Percentiles rank a stretch among this genome's conserved stretches.
phyloP scores from a whole-genome alignment of 2,329 filamentous ascomycete genomes.

The Ophiosphaerella korrae region DNA sequence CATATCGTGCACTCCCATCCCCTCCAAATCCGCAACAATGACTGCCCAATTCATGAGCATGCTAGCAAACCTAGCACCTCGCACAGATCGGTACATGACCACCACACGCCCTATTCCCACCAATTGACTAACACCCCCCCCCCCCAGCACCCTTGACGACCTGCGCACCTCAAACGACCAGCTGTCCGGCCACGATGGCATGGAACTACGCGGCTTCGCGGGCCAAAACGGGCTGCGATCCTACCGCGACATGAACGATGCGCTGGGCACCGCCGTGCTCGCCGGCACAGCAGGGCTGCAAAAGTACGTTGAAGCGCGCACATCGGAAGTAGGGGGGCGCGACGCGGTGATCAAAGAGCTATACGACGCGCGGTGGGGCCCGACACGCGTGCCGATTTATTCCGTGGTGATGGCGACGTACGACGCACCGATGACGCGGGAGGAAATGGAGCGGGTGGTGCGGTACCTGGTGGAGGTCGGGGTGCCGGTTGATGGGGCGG shows the following conservation, averaged over 20 bases:
- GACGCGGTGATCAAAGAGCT: slow-evolving; percentile 12
- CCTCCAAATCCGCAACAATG: slow-evolving; percentile 2
- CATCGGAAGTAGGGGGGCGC: slow-evolving; percentile 1
- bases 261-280: slow-evolving; percentile 13
- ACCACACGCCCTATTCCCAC: not conserved
- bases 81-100: slow-evolving; percentile 10
- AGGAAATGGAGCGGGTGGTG: slow-evolving; percentile 7
- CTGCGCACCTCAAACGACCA: slow-evolving; percentile 13
- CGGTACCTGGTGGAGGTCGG: slow-evolving; percentile 14
- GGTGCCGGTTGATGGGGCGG: slow-evolving; percentile 17
- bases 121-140: not conserved
- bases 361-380: slow-evolving; percentile 17
- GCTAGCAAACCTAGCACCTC: slow-evolving; percentile 16
- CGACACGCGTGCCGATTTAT: slow-evolving; percentile 14
- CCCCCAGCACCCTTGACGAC: slow-evolving; percentile 12
- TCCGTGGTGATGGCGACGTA: slow-evolving; percentile 13
- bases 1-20: too few relatives aligned
- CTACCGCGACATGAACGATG: slow-evolving; percentile 16
- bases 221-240: slow-evolving; percentile 8
- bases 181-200: slow-evolving; percentile 17
- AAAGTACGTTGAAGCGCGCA: slow-evolving; percentile 6
- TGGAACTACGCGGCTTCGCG: slow-evolving; percentile 21
- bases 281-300: slow-evolving; percentile 1
- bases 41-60: slow-evolving; percentile 17
- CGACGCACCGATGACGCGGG: slow-evolving; percentile 3